Evolutionary conservation across 495 filamentous ascomycete genomes (phyloP).

Genomic region (Trichoderma asperelloides): DNA sequence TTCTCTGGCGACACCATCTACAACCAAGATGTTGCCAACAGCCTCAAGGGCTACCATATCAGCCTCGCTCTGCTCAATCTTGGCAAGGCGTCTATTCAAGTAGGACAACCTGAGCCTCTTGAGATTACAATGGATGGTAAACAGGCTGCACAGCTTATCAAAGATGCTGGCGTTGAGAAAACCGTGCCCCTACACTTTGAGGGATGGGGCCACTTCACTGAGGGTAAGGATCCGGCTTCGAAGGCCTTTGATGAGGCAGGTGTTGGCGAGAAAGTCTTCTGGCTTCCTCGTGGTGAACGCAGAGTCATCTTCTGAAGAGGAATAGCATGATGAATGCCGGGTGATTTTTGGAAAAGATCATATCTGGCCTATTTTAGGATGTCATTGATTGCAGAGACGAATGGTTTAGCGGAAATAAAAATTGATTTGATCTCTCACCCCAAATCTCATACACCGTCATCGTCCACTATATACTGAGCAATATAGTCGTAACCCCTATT

Average conservation of each 20-base stretch:
- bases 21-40: conserved; percentile 31
- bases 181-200: conserved; percentile 48
- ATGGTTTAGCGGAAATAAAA: neutral
- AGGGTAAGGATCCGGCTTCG: conserved; percentile 14
- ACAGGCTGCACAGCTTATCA: conserved; percentile 31
- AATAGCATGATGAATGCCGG: neutral
- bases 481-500: neutral
- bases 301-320: neutral
- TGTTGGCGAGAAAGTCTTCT: neutral
- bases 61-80: conserved; percentile 31
- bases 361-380: neutral
- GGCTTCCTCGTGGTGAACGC: neutral
- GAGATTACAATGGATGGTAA: conserved; percentile 45
- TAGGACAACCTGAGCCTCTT: conserved; percentile 23
- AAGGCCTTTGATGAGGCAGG: conserved; percentile 3
- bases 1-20: conserved; percentile 50
- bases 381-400: neutral
- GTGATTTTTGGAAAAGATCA: neutral
- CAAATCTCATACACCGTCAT: neutral
- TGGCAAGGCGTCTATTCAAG: conserved; percentile 22
- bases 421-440: neutral
- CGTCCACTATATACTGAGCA: neutral
- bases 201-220: conserved; percentile 41
- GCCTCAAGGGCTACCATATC: conserved; percentile 26
- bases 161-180: conserved; percentile 35